Conservation (phyloP, 331 rosid species). For the Quercus lobata region DNA sequence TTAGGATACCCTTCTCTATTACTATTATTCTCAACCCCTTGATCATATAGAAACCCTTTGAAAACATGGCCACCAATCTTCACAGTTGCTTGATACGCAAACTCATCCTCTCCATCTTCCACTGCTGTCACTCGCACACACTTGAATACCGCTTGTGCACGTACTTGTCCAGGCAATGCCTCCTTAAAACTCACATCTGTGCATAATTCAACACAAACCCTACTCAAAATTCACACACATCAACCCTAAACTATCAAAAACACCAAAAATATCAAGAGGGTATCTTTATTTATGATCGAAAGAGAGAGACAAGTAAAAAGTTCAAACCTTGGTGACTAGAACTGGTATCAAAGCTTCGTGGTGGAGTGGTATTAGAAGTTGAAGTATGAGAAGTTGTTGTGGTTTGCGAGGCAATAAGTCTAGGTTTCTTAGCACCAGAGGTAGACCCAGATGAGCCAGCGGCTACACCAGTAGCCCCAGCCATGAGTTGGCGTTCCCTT, state of each 20-base stretch:
- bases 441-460: constrained; percentile 61
- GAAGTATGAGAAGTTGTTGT: constrained; percentile 79
- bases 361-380: constrained; percentile 90
- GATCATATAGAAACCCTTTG: constrained; percentile 82
- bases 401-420: constrained; percentile 67
- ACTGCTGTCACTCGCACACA: constrained; percentile 86
- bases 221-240: constrained; percentile 1
- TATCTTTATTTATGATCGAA: too few relatives aligned
- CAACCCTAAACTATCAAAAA: neutral
- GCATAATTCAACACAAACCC: constrained; percentile 24
- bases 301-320: too few relatives aligned
- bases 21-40: constrained; percentile 45
- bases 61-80: constrained; percentile 86
- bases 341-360: constrained; percentile 87
- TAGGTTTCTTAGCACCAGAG: constrained; percentile 76
- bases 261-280: neutral
- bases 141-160: constrained; percentile 87
- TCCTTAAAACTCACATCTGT: constrained; percentile 69
- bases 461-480: neutral
- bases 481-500: constrained; percentile 74
- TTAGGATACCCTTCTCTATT: constrained; percentile 58
- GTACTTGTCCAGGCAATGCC: constrained; percentile 71
- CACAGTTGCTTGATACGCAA: constrained; percentile 81
- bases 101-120: constrained; percentile 84
- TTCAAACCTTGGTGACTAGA: constrained; percentile 84